Conservation (phyloP, 345 rosid species). For the Citrus unshiu region DNA sequence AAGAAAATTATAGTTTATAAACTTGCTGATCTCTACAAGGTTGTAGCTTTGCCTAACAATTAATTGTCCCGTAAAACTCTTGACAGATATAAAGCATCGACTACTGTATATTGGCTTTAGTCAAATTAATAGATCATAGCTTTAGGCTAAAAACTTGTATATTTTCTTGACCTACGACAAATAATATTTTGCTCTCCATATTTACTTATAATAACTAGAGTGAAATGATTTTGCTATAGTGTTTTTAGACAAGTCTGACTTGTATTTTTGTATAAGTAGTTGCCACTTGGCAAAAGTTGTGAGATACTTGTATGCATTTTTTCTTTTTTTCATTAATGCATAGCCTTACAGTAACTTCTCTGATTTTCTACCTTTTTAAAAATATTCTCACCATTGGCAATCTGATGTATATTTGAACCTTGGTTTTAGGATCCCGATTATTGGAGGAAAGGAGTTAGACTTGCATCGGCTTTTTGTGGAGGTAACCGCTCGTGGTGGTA, state of each 20-base stretch:
- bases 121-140: not conserved
- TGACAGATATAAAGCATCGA: too few species aligned
- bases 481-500: slow-evolving; percentile 95
- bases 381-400: not conserved
- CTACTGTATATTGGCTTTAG: not conserved
- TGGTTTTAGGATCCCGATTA: slow-evolving; percentile 73
- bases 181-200: not conserved
- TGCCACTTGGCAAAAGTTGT: not conserved
- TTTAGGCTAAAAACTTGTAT: not conserved
- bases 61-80: not conserved
- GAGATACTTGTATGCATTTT: not conserved
- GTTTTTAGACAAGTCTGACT: not conserved
- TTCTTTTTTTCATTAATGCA: not conserved
- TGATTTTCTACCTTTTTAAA: not conserved
- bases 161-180: not conserved
- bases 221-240: not conserved
- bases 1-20: not conserved
- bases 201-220: not conserved
- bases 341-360: not conserved
- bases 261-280: not conserved
- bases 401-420: not conserved
- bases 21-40: not conserved
- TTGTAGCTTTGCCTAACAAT: not conserved
- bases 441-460: slow-evolving; percentile 88
- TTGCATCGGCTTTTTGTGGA: slow-evolving; percentile 89